Percentiles rank a stretch among this genome's conserved stretches.
Evolutionary conservation across 1,284 basidiomycete genomes (phyloP).

Genomic region (Apiotrichum akiyoshidainum): DNA sequence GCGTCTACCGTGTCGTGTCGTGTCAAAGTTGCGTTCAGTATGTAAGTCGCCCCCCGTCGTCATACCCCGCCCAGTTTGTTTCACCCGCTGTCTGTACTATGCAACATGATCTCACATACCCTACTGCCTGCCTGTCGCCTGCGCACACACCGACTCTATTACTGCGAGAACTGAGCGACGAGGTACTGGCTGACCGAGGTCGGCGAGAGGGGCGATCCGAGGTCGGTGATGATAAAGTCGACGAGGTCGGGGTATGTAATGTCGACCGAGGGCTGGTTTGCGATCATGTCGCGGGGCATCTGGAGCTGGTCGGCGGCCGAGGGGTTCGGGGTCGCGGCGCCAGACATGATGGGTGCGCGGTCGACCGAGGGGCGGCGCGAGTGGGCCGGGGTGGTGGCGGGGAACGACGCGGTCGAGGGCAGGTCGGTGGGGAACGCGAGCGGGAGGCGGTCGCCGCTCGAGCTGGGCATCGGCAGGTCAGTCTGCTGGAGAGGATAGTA

Average conservation of each 20-base stretch:
- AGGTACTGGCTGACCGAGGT: constrained; percentile 51
- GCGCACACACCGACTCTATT: background rate
- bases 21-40: too few relatives aligned
- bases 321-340: constrained; percentile 5
- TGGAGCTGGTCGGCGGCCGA: constrained; percentile 13
- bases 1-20: too few relatives aligned
- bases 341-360: constrained; percentile 7
- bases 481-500: constrained; percentile 95
- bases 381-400: constrained; percentile 18
- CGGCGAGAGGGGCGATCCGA: constrained; percentile 46
- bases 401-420: constrained; percentile 2
- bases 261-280: constrained; percentile 52
- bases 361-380: constrained; percentile 10
- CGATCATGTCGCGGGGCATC: constrained; percentile 51
- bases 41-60: too few relatives aligned
- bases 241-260: constrained; percentile 52
- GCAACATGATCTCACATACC: constrained; percentile 11
- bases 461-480: constrained; percentile 66
- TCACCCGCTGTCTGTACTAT: background rate
- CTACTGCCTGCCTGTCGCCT: background rate
- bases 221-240: constrained; percentile 51
- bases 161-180: constrained; percentile 49
- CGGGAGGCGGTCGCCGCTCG: constrained; percentile 16
- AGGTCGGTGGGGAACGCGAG: constrained; percentile 29
- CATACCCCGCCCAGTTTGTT: too few relatives aligned